Conservation (phyloP, 2,329 filamentous ascomycete species). For the Fonsecaea pugnacius region DNA sequence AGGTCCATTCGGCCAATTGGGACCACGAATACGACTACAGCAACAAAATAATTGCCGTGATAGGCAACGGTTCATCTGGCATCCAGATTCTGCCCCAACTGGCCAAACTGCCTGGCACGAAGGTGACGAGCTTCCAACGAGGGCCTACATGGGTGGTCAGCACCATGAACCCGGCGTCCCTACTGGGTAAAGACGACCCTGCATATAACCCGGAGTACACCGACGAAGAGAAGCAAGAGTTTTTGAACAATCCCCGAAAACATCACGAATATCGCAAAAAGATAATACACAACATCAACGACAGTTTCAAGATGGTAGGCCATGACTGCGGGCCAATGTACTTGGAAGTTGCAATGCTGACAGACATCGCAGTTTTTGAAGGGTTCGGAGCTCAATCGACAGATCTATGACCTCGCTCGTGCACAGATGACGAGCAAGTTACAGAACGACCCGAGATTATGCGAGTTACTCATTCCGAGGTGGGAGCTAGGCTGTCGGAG, state of each 20-base stretch:
- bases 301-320: constrained; percentile 28
- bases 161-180: constrained; percentile 37
- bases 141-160: constrained; percentile 42
- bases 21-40: constrained; percentile 37
- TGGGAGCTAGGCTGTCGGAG: constrained; percentile 51
- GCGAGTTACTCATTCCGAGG: constrained; percentile 36
- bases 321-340: background rate
- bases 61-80: constrained; percentile 43
- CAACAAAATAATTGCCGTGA: constrained; percentile 40
- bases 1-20: constrained; percentile 40
- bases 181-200: constrained; percentile 32
- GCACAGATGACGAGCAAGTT: constrained; percentile 27
- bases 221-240: constrained; percentile 41
- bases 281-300: constrained; percentile 37
- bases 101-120: constrained; percentile 29
- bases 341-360: background rate
- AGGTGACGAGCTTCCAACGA: constrained; percentile 43
- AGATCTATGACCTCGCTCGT: constrained; percentile 20
- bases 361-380: constrained; percentile 24
- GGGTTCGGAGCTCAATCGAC: constrained; percentile 24
- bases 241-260: constrained; percentile 37
- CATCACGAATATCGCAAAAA: constrained; percentile 44
- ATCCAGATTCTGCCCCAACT: constrained; percentile 47
- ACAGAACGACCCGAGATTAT: constrained; percentile 35
- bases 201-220: constrained; percentile 35